Evolutionary conservation across 768 basidiomycete genomes (phyloP), one percentile per base, ranked within the genome.

Genomic region (Coprinellus micaceus): DNA sequence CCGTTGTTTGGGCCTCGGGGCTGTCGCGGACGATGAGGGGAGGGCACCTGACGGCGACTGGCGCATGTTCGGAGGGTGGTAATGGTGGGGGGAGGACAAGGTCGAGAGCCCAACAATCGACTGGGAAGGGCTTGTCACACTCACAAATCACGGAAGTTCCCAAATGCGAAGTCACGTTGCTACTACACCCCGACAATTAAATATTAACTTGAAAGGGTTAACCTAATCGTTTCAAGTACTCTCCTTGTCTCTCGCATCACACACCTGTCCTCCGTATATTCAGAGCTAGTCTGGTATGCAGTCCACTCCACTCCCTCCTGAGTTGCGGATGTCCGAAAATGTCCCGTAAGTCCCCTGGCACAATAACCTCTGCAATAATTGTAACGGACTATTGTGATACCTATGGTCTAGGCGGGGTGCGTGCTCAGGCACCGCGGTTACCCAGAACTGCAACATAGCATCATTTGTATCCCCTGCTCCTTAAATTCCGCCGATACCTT

Each of bases 51-150:
- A 29, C 39, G 28, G 67, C 57, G 64, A 68, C 67, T 60, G 64
- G 53, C 41, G 56, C 49, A 54, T 63, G 58, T 43, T 53, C 56
- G 48, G 63, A 56, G n/a, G n/a, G n/a, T 59, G 69, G 66, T 74
- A 69, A 75, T 76, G 73, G 75, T 76, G 73, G 72, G 74, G 72
- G 73, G 72, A 71, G 71, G 71, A 71, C 69, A 77, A 73, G 47
- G 47, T 67, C 65, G 63, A 64, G 71, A n/a, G n/a, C n/a, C 70
- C 71, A 76, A 72, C 71, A 73, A 73, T 73, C 67, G 69, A 68
- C 64, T 69, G 62, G 63, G 61, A 67, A 64, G 56, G 51, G 45
- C 57, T 26, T 12, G 28, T 57, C 48, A 50, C 26, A 51, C 48
- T 51, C 56, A 50, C 50, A 57, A 51, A 49, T 52, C 56, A 60